phyloP scores from a whole-genome alignment of 202 grass and related monocot species.

The Panicum virgatum region DNA sequence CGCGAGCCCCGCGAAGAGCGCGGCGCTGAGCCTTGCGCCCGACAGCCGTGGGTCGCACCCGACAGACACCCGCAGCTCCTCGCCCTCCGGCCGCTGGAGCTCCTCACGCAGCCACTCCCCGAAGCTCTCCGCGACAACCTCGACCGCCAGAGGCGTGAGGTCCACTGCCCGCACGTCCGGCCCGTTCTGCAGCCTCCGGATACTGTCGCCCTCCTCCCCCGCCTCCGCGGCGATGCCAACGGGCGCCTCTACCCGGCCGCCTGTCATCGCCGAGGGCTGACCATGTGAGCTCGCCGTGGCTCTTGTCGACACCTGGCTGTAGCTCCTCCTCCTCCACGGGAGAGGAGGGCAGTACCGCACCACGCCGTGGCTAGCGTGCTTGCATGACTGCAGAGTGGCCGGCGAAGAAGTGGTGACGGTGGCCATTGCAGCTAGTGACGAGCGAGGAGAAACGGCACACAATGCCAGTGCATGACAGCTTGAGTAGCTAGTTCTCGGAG shows the following conservation, averaged over 20 bases:
- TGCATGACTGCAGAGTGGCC: slow-evolving; percentile 38
- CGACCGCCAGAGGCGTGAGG: slow-evolving; percentile 69
- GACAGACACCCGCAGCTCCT: slow-evolving; percentile 52
- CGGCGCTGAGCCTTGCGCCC: slow-evolving; percentile 52
- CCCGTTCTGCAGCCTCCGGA: slow-evolving; percentile 79
- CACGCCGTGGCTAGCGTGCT: not conserved
- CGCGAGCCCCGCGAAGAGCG: slow-evolving; percentile 62
- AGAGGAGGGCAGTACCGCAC: not conserved
- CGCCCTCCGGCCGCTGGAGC: not conserved
- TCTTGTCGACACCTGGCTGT: not conserved
- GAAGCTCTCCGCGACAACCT: slow-evolving; percentile 77
- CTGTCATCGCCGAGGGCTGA: not conserved
- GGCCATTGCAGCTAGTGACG: not conserved
- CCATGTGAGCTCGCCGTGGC: not conserved
- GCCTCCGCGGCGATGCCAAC: not conserved
- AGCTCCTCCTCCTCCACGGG: not conserved
- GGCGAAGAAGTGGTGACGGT: slow-evolving; percentile 27
- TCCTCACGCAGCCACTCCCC: slow-evolving; percentile 72
- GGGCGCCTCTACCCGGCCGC: not conserved
- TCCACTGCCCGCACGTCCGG: slow-evolving; percentile 73
- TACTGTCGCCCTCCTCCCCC: slow-evolving; percentile 45
- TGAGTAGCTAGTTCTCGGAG: not conserved
- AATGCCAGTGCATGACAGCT: not conserved
- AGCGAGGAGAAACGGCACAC: not conserved
- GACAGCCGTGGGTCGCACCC: slow-evolving; percentile 75